A percentile compares a stretch with the other conserved stretches of the same genome.
Conservation (phyloP, 2,329 filamentous ascomycete species). For the Aspergillus sp. region DNA sequence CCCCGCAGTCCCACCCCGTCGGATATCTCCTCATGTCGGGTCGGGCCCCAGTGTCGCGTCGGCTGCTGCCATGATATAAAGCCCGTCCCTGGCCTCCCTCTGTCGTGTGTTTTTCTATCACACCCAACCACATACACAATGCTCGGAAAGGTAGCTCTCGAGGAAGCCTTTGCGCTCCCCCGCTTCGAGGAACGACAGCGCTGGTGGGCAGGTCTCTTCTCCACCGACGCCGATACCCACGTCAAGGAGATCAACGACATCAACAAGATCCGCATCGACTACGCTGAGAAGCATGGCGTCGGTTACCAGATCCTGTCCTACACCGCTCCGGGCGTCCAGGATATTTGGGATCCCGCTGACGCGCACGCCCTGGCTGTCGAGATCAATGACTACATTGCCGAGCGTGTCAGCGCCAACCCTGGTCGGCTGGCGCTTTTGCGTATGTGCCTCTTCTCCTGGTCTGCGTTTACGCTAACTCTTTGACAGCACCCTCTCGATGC, state of each 20-base stretch:
- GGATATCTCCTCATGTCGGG: neutral
- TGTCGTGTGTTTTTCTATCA: neutral
- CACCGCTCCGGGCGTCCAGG: slow-evolving; percentile 36
- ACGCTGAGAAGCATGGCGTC: slow-evolving; percentile 32
- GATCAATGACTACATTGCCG: slow-evolving; percentile 33
- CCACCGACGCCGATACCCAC: slow-evolving; percentile 47
- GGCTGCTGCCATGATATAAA: neutral
- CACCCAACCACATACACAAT: slow-evolving; percentile 21
- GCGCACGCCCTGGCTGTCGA: slow-evolving; percentile 29
- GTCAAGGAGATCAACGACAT: slow-evolving; percentile 44
- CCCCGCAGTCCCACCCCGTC: no score
- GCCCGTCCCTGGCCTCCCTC: neutral
- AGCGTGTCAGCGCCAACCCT: slow-evolving; percentile 22
- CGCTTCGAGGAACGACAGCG: slow-evolving; percentile 45
- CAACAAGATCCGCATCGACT: slow-evolving; percentile 25
- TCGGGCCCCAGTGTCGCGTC: neutral
- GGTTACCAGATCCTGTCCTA: slow-evolving; percentile 36
- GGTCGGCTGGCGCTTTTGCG: slow-evolving; percentile 11
- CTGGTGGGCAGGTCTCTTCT: slow-evolving; percentile 50
- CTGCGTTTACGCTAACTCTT: neutral
- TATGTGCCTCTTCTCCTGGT: neutral
- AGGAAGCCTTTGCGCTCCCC: slow-evolving; percentile 50
- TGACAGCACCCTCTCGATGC: slow-evolving; percentile 16
- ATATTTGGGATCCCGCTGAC: slow-evolving; percentile 28
- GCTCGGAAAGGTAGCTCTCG: slow-evolving; percentile 49